Conservation (phyloP, 208 protist genomes). For the Angomonas desouzai region DNA sequence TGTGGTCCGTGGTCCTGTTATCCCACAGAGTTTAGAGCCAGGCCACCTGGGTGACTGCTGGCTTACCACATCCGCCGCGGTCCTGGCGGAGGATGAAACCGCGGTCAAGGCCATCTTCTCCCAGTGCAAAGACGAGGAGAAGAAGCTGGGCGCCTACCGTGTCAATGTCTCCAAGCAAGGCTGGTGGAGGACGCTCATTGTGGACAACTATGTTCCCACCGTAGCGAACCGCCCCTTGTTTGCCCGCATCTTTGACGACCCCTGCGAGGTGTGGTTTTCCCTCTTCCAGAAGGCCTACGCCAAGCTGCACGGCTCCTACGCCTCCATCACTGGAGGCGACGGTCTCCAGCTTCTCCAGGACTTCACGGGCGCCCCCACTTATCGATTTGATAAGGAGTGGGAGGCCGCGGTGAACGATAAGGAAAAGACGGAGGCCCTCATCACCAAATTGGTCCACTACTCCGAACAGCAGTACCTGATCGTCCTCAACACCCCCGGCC, state of each 20-base stretch:
- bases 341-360: constrained; percentile 56
- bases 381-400: constrained; percentile 55
- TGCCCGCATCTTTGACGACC: constrained; percentile 25
- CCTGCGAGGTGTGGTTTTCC: constrained; percentile 58
- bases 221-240: constrained; percentile 25
- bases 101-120: constrained; percentile 26
- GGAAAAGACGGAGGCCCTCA: constrained; percentile 10
- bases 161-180: constrained; percentile 53
- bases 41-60: constrained; percentile 67
- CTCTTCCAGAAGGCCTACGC: constrained; percentile 87
- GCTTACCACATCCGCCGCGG: constrained; percentile 41
- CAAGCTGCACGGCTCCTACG: constrained; percentile 77
- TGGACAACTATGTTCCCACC: constrained; percentile 65
- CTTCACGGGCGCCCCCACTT: constrained; percentile 42
- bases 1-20: constrained; percentile 28
- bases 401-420: constrained; percentile 11
- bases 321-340: constrained; percentile 57
- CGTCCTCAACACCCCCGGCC: constrained; percentile 52
- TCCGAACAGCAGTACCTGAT: constrained; percentile 16
- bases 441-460: constrained; percentile 11
- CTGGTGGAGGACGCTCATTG: constrained; percentile 53
- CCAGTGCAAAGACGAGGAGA: constrained; percentile 22
- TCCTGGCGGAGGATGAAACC: constrained; percentile 31
- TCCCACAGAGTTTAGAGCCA: constrained; percentile 42
- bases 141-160: constrained; percentile 44